phyloP scores from a whole-genome alignment of 805 yeast species.

The Candida wancherniae region DNA sequence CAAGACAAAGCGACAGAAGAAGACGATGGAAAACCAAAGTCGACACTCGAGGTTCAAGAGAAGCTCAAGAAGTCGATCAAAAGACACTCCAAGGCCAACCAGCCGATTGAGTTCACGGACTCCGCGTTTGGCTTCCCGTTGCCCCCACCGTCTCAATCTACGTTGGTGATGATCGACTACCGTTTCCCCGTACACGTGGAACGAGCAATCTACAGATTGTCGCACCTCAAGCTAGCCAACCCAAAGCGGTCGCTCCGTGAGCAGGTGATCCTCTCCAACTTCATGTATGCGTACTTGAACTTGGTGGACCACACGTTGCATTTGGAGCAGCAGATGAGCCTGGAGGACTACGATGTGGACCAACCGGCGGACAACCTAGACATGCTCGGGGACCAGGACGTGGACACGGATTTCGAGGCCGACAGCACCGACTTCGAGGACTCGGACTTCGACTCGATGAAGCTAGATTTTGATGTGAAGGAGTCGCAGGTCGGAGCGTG shows the following conservation, averaged over 20 bases:
- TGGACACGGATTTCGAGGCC: conserved; percentile 18
- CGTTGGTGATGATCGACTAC: conserved; percentile 74
- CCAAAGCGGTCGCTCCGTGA: conserved; percentile 87
- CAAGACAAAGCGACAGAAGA: conserved; percentile 5
- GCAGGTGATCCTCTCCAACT: conserved; percentile 88
- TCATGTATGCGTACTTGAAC: conserved; percentile 96
- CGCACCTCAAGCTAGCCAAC: conserved; percentile 91
- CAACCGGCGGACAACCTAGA: conserved; percentile 15
- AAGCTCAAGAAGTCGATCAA: conserved; percentile 39
- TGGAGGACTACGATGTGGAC: conserved; percentile 14
- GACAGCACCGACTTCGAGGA: conserved; percentile 16
- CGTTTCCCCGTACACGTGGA: conserved; percentile 94
- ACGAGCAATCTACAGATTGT: conserved; percentile 87
- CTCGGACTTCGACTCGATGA: conserved; percentile 14
- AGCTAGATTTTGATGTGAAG: conserved; percentile 15
- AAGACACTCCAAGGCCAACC: conserved; percentile 39
- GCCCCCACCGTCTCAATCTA: conserved; percentile 74
- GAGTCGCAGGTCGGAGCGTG: conserved; percentile 6
- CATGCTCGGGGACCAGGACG: conserved; percentile 14
- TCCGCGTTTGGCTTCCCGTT: conserved; percentile 86
- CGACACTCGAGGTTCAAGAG: conserved; percentile 40
- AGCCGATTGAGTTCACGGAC: conserved; percentile 52
- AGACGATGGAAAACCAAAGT: conserved; percentile 24
- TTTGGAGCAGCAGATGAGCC: conserved; percentile 53
- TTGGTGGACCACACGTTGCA: conserved; percentile 88